These are phyloP conservation scores for Apiospora malaysiana DNA, from an alignment of 2,329 filamentous ascomycete species.

Conservation along the genomic window DNA sequence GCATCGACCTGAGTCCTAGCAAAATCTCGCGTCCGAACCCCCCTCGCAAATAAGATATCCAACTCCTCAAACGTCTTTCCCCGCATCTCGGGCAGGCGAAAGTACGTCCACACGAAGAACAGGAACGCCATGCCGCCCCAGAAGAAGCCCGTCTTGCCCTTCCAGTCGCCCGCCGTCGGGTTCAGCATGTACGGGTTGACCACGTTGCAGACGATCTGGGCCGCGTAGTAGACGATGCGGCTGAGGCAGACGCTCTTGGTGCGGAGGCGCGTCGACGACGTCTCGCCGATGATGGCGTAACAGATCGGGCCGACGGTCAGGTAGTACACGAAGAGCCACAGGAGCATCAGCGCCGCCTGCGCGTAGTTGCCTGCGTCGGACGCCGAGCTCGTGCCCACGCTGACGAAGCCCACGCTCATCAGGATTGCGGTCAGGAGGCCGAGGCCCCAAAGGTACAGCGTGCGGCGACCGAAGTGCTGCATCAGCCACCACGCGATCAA, in stretches of 20 bases:
- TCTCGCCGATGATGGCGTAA: conserved; percentile 49
- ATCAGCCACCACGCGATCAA: conserved; percentile 43
- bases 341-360: conserved; percentile 39
- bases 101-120: conserved; percentile 44
- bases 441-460: conserved; percentile 43
- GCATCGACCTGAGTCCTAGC: conserved; percentile 22
- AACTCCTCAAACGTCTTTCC: conserved; percentile 50
- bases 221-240: conserved; percentile 41
- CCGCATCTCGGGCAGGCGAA: conserved; percentile 48
- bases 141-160: conserved; percentile 42
- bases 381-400: conserved; percentile 31
- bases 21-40: conserved; percentile 36
- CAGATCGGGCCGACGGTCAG: conserved; percentile 48
- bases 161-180: conserved; percentile 36
- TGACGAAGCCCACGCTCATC: conserved; percentile 42
- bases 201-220: conserved; percentile 42
- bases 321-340: conserved; percentile 47
- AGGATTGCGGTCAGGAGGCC: conserved; percentile 41
- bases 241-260: conserved; percentile 28
- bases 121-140: conserved; percentile 26
- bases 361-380: conserved; percentile 41
- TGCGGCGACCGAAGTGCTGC: conserved; percentile 41
- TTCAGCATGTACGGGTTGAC: conserved; percentile 40
- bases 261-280: conserved; percentile 45
- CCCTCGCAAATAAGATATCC: conserved; percentile 48